phyloP scores from a whole-genome alignment of 2,329 filamentous ascomycete species.

The Aspergillus pseudonomiae region DNA sequence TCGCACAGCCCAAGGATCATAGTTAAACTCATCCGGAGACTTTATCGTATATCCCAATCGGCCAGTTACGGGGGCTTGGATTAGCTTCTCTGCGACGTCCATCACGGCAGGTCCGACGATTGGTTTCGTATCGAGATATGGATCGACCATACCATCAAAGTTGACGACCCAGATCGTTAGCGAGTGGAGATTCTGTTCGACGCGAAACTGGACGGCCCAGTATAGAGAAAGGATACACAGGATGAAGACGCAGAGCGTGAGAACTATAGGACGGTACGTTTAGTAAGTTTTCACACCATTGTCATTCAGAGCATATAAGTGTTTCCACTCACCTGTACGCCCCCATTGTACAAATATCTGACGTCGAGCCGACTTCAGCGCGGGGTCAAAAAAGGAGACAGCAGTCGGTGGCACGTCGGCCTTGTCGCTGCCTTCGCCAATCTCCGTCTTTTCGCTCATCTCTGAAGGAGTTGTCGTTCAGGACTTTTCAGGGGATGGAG shows the following conservation, averaged over 20 bases:
- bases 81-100: conserved; percentile 48
- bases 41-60: conserved; percentile 57
- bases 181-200: conserved; percentile 52
- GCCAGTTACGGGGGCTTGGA: conserved; percentile 37
- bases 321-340: conserved; percentile 24
- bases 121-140: conserved; percentile 48
- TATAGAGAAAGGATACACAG: conserved; percentile 61
- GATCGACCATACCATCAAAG: conserved; percentile 61
- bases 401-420: conserved; percentile 16
- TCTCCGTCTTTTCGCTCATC: conserved; percentile 13
- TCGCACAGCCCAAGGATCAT: conserved; percentile 60
- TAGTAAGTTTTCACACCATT: not conserved
- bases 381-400: conserved; percentile 34
- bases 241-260: conserved; percentile 58
- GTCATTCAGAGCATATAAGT: not conserved
- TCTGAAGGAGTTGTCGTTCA: not conserved
- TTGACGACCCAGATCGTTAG: conserved; percentile 64
- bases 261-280: conserved; percentile 17
- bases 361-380: conserved; percentile 24
- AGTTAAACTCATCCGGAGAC: conserved; percentile 55
- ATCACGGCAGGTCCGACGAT: conserved; percentile 61
- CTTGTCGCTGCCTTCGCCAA: conserved; percentile 15
- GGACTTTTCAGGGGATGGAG: not conserved
- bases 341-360: conserved; percentile 28
- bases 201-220: conserved; percentile 61